Percentiles rank a stretch among this genome's conserved stretches.
phyloP scores from a whole-genome alignment of 257 asterid species.

The Solanum sejunctum region DNA sequence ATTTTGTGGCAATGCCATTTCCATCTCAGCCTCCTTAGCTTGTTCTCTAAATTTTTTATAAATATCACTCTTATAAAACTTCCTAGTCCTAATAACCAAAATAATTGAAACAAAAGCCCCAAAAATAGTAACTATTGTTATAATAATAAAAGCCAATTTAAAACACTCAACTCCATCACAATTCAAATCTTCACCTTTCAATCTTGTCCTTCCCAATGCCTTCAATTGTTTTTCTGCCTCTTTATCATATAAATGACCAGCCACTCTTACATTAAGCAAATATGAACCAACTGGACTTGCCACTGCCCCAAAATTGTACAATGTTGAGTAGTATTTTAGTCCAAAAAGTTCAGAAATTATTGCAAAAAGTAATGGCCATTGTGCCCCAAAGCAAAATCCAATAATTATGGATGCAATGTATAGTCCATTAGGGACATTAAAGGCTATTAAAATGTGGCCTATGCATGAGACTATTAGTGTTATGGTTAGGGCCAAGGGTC shows the following conservation, averaged over 20 bases:
- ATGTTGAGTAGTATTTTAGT: constrained; percentile 62
- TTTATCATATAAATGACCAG: constrained; percentile 56
- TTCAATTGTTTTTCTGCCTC: constrained; percentile 49
- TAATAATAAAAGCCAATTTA: constrained; percentile 45
- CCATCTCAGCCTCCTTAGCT: constrained; percentile 15
- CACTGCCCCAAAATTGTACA: constrained; percentile 65
- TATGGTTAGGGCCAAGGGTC: constrained; percentile 44
- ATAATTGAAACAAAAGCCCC: constrained; percentile 50
- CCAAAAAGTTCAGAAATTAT: constrained; percentile 76
- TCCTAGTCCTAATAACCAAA: constrained; percentile 51
- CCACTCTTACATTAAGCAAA: constrained; percentile 42
- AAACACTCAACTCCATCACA: constrained; percentile 58
- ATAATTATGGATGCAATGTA: constrained; percentile 64
- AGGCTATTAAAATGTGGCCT: constrained; percentile 61
- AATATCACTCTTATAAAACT: constrained; percentile 66
- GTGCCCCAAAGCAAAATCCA: constrained; percentile 84
- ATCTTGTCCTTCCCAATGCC: constrained; percentile 18
- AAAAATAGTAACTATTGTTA: constrained; percentile 44
- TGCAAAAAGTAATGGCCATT: constrained; percentile 74
- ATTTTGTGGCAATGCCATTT: constrained; percentile 7
- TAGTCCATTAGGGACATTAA: constrained; percentile 44
- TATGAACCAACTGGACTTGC: constrained; percentile 75
- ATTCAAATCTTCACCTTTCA: constrained; percentile 34
- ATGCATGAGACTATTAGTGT: constrained; percentile 33
- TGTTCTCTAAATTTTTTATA: constrained; percentile 48